A percentile compares a stretch with the other conserved stretches of the same genome.
Evolutionary conservation across 2,329 filamentous ascomycete genomes (phyloP).

Genomic region (Claviceps cyperi): DNA sequence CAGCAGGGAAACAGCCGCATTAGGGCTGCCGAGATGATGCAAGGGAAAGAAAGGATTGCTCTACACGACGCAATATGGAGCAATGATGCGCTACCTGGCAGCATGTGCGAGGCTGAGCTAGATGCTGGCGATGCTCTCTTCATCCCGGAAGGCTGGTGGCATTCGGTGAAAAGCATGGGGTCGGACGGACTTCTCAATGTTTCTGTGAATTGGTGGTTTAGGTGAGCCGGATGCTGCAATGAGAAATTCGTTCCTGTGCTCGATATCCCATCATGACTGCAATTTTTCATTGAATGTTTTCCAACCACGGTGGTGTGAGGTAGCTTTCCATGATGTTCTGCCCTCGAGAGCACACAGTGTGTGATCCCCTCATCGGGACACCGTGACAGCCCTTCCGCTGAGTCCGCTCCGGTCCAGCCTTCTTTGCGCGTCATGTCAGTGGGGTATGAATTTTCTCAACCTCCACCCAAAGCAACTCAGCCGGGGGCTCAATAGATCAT

Average conservation of each 20-base stretch:
- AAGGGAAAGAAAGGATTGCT: conserved; percentile 51
- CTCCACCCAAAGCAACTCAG: conserved; percentile 11
- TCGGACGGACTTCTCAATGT: conserved; percentile 23
- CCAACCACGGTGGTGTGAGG: neutral
- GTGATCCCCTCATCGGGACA: neutral
- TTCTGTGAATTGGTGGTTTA: conserved; percentile 33
- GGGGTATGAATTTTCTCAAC: conserved; percentile 27
- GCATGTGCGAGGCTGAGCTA: conserved; percentile 39
- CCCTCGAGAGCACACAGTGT: conserved; percentile 2
- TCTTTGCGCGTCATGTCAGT: conserved; percentile 20
- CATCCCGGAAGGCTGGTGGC: conserved; percentile 31
- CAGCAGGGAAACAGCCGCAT: conserved; percentile 33
- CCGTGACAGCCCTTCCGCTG: conserved; percentile 13
- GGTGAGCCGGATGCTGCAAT: conserved; percentile 11
- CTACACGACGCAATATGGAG: conserved; percentile 62
- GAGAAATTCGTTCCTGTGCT: neutral
- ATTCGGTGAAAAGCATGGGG: conserved; percentile 27
- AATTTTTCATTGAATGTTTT: neutral
- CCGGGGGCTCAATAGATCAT: conserved; percentile 2
- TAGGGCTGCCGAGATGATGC: conserved; percentile 83
- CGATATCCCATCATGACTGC: neutral
- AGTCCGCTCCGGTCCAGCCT: conserved; percentile 8
- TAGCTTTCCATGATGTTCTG: neutral
- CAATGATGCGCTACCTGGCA: conserved; percentile 14
- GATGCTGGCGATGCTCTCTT: conserved; percentile 32